Base-by-base conservation (phyloP, 805 yeast species). In the Teunomyces tritomae region DNA sequence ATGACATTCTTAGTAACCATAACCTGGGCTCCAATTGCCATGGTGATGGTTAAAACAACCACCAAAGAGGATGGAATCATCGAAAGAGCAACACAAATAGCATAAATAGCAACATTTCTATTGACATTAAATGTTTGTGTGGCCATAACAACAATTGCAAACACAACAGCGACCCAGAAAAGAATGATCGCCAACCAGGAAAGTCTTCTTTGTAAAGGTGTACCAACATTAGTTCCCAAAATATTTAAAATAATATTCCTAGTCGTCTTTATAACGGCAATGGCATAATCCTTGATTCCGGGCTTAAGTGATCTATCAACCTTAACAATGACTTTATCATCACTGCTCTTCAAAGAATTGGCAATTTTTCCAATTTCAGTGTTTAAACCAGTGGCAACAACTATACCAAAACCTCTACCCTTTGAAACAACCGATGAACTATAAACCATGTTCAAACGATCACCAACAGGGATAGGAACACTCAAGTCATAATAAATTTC, bases 111-210 rank as follows among this genome's bases (percentile, higher is more conserved):
- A 24, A 68, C 73, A 47, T 65, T 65, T 29, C 47, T 57, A 53
- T 58, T 65, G 40, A 68, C 73, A 24, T 41, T 50, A 54, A 68
- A 55, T 50, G 55, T 64, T 49, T 68, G 73, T 2, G 71, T 62
- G 1, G 58, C 72, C 72, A 68, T 67, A 3, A 68, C 73, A 8
- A 68, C 62, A 39, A 68, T 67, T 5, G 73, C 73, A 58, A 68
- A 67, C 14, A 68, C 28, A 6, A 68, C 72, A 2, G 73, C 73
- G 4, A 77, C 73, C 63, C 77, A 74, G 52, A 77, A 77, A 48
- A 77, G 71, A 45, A 76, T 68, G 30, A 78, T 78, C 4, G 81
- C 82, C 59, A 69, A 50, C 80, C 79, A 57, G 53, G 77, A 59
- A 63, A 80, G 49, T 58, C 71, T 53, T 70, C 80, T 56, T 62